These are phyloP conservation scores for Pneumocystis canis DNA, from an alignment of 1,139 yeast genomes.

Conservation along the genomic window DNA sequence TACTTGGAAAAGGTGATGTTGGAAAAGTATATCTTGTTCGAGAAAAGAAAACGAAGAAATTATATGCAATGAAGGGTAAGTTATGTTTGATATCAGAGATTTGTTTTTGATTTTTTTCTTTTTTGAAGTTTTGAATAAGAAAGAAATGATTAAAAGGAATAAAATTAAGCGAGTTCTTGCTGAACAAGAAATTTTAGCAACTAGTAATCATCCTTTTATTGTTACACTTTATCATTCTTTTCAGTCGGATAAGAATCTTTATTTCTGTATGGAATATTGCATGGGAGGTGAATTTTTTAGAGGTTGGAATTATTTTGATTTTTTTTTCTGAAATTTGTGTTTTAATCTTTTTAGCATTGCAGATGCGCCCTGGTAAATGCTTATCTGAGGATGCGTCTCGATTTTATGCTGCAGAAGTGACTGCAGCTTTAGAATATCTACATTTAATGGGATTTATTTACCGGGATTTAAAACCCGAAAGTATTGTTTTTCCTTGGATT, in stretches of 20 bases:
- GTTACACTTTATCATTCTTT: slow-evolving; percentile 92
- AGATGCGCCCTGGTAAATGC: slow-evolving; percentile 76
- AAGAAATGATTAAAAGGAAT: slow-evolving; percentile 88
- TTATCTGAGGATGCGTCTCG: slow-evolving; percentile 77
- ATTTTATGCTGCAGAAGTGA: slow-evolving; percentile 92
- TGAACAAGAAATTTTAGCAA: slow-evolving; percentile 90
- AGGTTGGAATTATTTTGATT: slow-evolving; percentile 10
- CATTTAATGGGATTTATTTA: slow-evolving; percentile 95
- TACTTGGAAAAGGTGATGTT: slow-evolving; percentile 93
- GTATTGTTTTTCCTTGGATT: slow-evolving; percentile 1
- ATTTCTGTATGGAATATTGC: slow-evolving; percentile 95
- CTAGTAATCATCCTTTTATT: slow-evolving; percentile 92
- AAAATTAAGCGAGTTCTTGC: slow-evolving; percentile 89
- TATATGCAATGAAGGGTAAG: slow-evolving; percentile 71
- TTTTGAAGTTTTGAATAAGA: slow-evolving; percentile 49
- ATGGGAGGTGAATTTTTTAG: slow-evolving; percentile 99
- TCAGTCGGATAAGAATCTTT: slow-evolving; percentile 85
- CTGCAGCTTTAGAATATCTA: slow-evolving; percentile 89
- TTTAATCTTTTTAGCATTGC: slow-evolving; percentile 43
- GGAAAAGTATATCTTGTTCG: slow-evolving; percentile 89
- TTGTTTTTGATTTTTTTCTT: background rate
- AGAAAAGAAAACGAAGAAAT: slow-evolving; percentile 56
- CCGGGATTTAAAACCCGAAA: slow-evolving; percentile 90
- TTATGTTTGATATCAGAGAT: too few relatives aligned
- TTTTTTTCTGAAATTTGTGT: background rate